A percentile compares a stretch with the other conserved stretches of the same genome.
These are phyloP conservation scores for Paspalum notatum DNA, from an alignment of 176 grass and related monocot genomes.

Conservation along the genomic window DNA sequence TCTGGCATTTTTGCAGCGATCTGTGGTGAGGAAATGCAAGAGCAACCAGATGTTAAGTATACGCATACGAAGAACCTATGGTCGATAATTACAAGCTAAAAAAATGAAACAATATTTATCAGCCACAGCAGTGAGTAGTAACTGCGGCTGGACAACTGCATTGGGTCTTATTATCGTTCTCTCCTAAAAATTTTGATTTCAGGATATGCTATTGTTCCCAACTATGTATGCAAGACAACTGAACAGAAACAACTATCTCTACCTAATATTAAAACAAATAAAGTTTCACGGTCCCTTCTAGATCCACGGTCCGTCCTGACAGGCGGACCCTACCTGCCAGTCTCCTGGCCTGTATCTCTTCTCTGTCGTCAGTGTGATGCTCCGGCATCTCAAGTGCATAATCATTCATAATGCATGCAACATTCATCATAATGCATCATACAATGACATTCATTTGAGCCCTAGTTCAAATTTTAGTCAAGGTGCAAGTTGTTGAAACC, in stretches of 20 bases:
- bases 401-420: too few species aligned
- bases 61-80: not conserved
- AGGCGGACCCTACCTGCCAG: too few species aligned
- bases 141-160: not conserved
- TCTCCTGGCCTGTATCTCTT: too few species aligned
- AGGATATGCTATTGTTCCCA: not conserved
- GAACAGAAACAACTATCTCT: not conserved
- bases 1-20: not conserved
- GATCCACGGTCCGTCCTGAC: too few species aligned
- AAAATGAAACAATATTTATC: not conserved
- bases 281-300: too few species aligned
- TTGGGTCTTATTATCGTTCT: not conserved
- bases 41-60: not conserved
- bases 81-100: not conserved
- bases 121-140: not conserved
- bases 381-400: too few species aligned
- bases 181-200: slow-evolving; percentile 1
- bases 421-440: too few species aligned
- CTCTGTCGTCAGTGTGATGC: too few species aligned
- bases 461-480: too few species aligned
- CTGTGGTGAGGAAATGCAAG: not conserved
- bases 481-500: too few species aligned
- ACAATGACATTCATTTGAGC: too few species aligned
- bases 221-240: not conserved
- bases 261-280: too few species aligned